Conservation (phyloP, 2,329 filamentous ascomycete genomes). For the Phoma sp. region DNA sequence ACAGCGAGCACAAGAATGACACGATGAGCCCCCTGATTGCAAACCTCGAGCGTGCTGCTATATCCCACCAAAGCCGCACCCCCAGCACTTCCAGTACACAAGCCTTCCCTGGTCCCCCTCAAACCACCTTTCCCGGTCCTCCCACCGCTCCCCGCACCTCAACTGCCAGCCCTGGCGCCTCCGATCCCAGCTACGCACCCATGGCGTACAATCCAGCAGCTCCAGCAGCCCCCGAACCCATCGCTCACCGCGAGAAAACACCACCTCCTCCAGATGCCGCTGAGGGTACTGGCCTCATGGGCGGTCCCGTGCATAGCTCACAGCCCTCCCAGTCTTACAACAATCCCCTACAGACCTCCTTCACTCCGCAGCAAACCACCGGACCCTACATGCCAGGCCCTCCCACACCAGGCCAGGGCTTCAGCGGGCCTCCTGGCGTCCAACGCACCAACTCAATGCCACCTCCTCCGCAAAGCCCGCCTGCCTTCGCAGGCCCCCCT, state of each 20-base stretch:
- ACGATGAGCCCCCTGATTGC: slow-evolving; percentile 74
- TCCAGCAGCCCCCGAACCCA: slow-evolving; percentile 73
- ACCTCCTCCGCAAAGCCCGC: slow-evolving; percentile 42
- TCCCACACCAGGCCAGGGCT: slow-evolving; percentile 45
- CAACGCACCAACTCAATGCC: slow-evolving; percentile 46
- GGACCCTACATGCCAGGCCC: slow-evolving; percentile 52
- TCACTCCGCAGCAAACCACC: slow-evolving; percentile 42
- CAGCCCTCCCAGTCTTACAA: slow-evolving; percentile 35
- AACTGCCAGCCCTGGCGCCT: slow-evolving; percentile 34
- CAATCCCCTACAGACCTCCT: slow-evolving; percentile 41
- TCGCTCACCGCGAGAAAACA: slow-evolving; percentile 78
- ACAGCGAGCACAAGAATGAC: slow-evolving; percentile 53
- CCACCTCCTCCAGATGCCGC: slow-evolving; percentile 73
- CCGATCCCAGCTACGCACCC: slow-evolving; percentile 60
- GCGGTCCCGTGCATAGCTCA: slow-evolving; percentile 49
- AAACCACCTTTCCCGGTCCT: slow-evolving; percentile 42
- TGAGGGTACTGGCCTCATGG: slow-evolving; percentile 52
- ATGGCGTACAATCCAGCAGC: slow-evolving; percentile 82
- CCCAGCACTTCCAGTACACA: slow-evolving; percentile 47
- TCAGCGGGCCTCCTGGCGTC: slow-evolving; percentile 38
- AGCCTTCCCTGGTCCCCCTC: slow-evolving; percentile 48
- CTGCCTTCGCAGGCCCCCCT: slow-evolving; percentile 50
- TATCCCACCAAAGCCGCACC: slow-evolving; percentile 58
- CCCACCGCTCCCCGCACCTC: slow-evolving; percentile 39
- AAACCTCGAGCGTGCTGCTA: slow-evolving; percentile 72